Base-by-base conservation (phyloP, 2,329 filamentous ascomycete genomes). In the Purpureocillium lavendulum region DNA sequence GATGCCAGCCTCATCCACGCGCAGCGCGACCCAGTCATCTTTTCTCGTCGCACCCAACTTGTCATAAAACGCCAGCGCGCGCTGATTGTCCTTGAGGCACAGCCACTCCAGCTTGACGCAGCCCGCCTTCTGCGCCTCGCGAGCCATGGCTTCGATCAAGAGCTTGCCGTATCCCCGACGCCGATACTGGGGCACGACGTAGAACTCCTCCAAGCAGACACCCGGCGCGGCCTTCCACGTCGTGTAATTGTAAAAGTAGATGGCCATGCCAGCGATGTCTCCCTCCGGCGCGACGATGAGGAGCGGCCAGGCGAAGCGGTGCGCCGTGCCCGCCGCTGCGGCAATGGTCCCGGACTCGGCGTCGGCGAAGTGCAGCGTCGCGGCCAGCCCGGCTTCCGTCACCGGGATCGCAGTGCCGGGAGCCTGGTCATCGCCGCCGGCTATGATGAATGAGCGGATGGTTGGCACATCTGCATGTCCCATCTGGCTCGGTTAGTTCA, bases 241-340 rank as follows among this genome's bases (percentile, higher is more conserved):
- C 17, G 45, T 43, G 40, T 40, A 43, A 30, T 40, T 45, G 38
- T 40, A 39, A 35, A 36, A 43, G 36, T 38, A 47, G 17, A 47
- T 42, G n/a, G 39, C 35, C 37, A 39, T 35, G 29, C 40, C 45
- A 10, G 43, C 43, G 3, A 38, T 12, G 10, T 33, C 31, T 14
- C 43, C 42, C 24, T 36, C 33, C 4, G 41, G 41, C 12, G 37
- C 16, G 17, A 40, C 31, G 28, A 43, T 36, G 32, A 43, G 24
- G 11, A 43, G 30, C 4, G 37, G 16, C 29, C 30, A 40, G 26
- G 37, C 41, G 24, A 43, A 36, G 14, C 34, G 33, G 15, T 24
- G 18, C 21, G 21, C 21, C 21, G 21, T 26, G 21, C 21, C 21
- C 21, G 21, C 21, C 21, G 10, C 21, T 26, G 21, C 21, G 10